Percentiles rank a stretch among this genome's conserved stretches.
Conservation (phyloP, 352 stramenopile genomes). For the Globisporangium uncinulatum region DNA sequence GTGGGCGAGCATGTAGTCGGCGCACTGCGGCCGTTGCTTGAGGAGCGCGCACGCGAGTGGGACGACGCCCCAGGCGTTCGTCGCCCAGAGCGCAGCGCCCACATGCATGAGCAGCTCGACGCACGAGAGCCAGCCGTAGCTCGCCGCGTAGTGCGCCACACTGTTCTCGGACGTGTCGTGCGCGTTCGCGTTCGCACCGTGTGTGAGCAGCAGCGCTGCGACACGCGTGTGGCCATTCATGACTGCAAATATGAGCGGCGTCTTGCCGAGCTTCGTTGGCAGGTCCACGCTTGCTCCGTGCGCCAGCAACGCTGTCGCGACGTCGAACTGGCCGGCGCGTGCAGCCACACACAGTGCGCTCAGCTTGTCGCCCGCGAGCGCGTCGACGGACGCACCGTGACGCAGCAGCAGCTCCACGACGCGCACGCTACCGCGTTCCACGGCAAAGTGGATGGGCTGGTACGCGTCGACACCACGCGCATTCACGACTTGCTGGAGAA, state of each 20-base stretch:
- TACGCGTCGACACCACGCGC: conserved; percentile 43
- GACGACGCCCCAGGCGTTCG: conserved; percentile 73
- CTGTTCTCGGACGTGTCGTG: conserved; percentile 76
- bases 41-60: conserved; percentile 62
- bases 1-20: conserved; percentile 53
- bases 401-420: conserved; percentile 47
- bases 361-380: conserved; percentile 37
- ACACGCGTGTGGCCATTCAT: conserved; percentile 70
- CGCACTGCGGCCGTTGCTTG: conserved; percentile 46
- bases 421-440: conserved; percentile 27
- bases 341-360: conserved; percentile 60
- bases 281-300: conserved; percentile 52
- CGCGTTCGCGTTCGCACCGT: conserved; percentile 66
- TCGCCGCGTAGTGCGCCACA: conserved; percentile 70
- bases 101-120: conserved; percentile 45
- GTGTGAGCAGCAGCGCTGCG: conserved; percentile 53
- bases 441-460: conserved; percentile 58
- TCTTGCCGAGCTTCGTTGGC: conserved; percentile 74
- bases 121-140: conserved; percentile 70
- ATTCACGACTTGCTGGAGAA: conserved; percentile 27
- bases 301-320: conserved; percentile 38
- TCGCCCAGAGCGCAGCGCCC: conserved; percentile 56
- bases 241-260: conserved; percentile 62
- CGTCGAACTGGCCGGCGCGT: conserved; percentile 47
- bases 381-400: conserved; percentile 48